A percentile compares a stretch with the other conserved stretches of the same genome.
These are phyloP conservation scores for Pyrus hybrid DNA, from an alignment of 331 rosid species.

Conservation along the genomic window DNA sequence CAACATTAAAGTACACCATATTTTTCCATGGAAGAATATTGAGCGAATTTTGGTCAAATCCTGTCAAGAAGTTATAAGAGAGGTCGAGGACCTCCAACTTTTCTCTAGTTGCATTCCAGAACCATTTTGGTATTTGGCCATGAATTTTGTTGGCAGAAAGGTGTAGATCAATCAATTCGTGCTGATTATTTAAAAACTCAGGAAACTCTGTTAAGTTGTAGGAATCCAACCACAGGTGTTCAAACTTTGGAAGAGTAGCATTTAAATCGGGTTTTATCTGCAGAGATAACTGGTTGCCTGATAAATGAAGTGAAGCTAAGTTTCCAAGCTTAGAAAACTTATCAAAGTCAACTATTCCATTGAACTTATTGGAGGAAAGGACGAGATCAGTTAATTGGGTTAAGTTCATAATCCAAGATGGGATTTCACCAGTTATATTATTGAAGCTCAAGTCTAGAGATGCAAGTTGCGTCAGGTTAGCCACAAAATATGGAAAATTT, in stretches of 20 bases:
- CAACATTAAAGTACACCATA: too few relatives aligned
- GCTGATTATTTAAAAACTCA: neutral
- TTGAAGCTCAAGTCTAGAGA: neutral
- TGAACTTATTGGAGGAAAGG: neutral
- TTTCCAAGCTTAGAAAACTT: neutral
- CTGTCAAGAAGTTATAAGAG: neutral
- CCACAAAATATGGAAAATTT: neutral
- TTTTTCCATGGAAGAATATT: neutral
- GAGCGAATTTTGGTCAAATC: neutral
- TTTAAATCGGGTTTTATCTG: neutral
- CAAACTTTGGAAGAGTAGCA: neutral
- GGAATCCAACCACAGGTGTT: neutral
- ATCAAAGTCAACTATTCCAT: too few relatives aligned
- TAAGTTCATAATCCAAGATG: neutral
- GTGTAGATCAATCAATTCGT: neutral
- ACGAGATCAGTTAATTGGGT: neutral
- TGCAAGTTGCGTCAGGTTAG: neutral
- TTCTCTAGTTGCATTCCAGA: neutral
- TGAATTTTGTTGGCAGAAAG: neutral
- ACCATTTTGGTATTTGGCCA: neutral
- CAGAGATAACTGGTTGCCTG: constrained; percentile 1
- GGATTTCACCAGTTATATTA: neutral
- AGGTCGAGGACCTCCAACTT: accelerated
- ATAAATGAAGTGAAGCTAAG: neutral
- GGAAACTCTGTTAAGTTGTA: constrained; percentile 12